These are phyloP conservation scores for Juncus inflexus DNA, from an alignment of 176 grass and related monocot genomes.

Conservation along the genomic window DNA sequence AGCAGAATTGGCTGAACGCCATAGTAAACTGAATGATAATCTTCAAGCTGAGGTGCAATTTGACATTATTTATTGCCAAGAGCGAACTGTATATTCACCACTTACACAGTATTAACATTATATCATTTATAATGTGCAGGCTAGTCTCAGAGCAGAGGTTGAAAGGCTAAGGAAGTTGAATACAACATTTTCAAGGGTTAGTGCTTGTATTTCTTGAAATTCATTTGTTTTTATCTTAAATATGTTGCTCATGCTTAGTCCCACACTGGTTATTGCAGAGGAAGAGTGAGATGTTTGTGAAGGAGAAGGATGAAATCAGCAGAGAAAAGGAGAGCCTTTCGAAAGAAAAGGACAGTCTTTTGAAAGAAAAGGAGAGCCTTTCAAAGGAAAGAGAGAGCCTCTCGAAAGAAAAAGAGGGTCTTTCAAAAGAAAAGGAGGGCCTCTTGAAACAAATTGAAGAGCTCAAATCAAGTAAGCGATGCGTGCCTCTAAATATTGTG, in stretches of 20 bases:
- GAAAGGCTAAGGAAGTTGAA: conserved; percentile 48
- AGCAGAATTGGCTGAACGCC: conserved; percentile 59
- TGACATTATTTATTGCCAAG: conserved; percentile 7
- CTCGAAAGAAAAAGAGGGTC: conserved; percentile 68
- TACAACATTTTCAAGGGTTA: conserved; percentile 39
- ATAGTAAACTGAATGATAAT: conserved; percentile 69
- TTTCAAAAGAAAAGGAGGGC: conserved; percentile 51
- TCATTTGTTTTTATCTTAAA: conserved; percentile 8
- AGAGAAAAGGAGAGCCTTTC: conserved; percentile 53
- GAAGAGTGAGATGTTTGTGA: conserved; percentile 41
- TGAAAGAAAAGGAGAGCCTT: conserved; percentile 54
- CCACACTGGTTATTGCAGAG: conserved; percentile 37
- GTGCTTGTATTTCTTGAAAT: conserved; percentile 1
- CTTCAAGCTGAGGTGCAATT: conserved; percentile 60
- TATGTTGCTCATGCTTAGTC: conserved; percentile 13
- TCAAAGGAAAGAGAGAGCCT: conserved; percentile 56
- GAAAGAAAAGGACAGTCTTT: conserved; percentile 49
- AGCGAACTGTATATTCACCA: conserved; percentile 8
- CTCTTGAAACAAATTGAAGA: conserved; percentile 86
- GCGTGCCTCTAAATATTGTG: not conserved
- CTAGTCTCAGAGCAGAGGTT: conserved; percentile 50
- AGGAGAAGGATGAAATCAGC: conserved; percentile 49
- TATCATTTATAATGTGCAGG: conserved; percentile 35
- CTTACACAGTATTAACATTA: not conserved
- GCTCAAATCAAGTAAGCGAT: conserved; percentile 78